Percentiles rank a stretch among this genome's conserved stretches.
phyloP scores from a whole-genome alignment of 2,329 filamentous ascomycete species.

The Xylariaceae sp. region DNA sequence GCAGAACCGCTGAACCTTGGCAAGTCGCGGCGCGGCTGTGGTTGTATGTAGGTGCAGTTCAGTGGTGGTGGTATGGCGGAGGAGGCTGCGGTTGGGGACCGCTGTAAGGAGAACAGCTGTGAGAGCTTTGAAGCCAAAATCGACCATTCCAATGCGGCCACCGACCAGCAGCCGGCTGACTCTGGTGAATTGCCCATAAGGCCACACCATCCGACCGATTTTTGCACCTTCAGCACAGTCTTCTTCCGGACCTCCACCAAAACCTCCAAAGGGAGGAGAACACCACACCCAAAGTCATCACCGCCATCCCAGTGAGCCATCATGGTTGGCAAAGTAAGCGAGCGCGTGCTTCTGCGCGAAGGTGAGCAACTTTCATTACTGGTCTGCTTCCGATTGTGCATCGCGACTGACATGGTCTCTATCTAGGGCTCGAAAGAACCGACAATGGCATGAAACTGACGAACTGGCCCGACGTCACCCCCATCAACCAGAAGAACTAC shows the following conservation, averaged over 20 bases:
- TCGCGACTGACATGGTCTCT: conserved; percentile 5
- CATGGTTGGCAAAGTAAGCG: conserved; percentile 63
- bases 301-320: conserved; percentile 5
- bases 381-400: neutral
- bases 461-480: conserved; percentile 85
- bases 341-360: conserved; percentile 60
- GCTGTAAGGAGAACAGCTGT: neutral
- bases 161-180: too few relatives aligned
- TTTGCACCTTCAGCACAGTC: too few relatives aligned
- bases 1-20: too few relatives aligned
- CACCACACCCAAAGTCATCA: neutral
- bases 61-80: neutral
- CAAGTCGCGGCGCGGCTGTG: neutral
- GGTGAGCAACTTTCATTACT: conserved; percentile 33
- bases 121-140: neutral
- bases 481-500: conserved; percentile 99
- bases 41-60: neutral
- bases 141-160: neutral
- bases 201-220: too few relatives aligned
- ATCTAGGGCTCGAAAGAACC: conserved; percentile 81
- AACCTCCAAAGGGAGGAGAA: neutral
- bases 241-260: too few relatives aligned
- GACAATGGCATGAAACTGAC: conserved; percentile 98
- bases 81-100: neutral
- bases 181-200: too few relatives aligned